A percentile compares a stretch with the other conserved stretches of the same genome.
Conservation (phyloP, 192 early-diverging fungal genomes). For the Diversispora eburnea region DNA sequence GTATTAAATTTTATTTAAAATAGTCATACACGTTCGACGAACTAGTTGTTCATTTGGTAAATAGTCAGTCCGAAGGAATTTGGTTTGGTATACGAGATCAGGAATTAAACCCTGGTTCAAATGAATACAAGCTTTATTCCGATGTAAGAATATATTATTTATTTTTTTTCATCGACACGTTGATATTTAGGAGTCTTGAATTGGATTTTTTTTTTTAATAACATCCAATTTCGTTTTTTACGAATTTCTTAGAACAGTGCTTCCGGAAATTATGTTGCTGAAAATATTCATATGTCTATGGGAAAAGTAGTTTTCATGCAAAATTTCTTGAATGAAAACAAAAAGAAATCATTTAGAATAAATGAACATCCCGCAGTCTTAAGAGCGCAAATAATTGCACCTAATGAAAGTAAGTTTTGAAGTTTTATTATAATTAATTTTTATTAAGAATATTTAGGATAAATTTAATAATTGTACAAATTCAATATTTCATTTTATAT, state of each 20-base stretch:
- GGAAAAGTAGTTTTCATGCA: constrained; percentile 59
- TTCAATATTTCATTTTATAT: background rate
- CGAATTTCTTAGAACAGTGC: constrained; percentile 43
- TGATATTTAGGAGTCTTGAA: background rate
- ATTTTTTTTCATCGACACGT: background rate
- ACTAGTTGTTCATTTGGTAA: constrained; percentile 46
- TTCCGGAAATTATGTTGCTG: constrained; percentile 59
- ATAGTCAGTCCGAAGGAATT: constrained; percentile 50
- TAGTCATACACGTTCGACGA: constrained; percentile 46
- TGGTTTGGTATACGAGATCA: constrained; percentile 46
- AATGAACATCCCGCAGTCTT: constrained; percentile 43
- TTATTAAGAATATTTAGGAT: constrained; percentile 26
- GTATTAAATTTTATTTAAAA: background rate
- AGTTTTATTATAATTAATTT: constrained; percentile 7
- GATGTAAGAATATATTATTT: constrained; percentile 36
- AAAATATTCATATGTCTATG: constrained; percentile 47
- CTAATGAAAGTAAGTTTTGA: constrained; percentile 33
- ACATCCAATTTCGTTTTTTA: background rate
- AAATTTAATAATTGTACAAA: background rate
- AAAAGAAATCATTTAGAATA: constrained; percentile 48
- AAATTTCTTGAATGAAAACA: constrained; percentile 47
- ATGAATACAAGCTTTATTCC: constrained; percentile 47
- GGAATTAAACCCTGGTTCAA: constrained; percentile 48
- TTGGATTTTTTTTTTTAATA: constrained; percentile 1
- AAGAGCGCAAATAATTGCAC: constrained; percentile 36